These are phyloP conservation scores for Coemansia sp. DNA, from an alignment of 192 early-diverging fungal species.

Conservation along the genomic window DNA sequence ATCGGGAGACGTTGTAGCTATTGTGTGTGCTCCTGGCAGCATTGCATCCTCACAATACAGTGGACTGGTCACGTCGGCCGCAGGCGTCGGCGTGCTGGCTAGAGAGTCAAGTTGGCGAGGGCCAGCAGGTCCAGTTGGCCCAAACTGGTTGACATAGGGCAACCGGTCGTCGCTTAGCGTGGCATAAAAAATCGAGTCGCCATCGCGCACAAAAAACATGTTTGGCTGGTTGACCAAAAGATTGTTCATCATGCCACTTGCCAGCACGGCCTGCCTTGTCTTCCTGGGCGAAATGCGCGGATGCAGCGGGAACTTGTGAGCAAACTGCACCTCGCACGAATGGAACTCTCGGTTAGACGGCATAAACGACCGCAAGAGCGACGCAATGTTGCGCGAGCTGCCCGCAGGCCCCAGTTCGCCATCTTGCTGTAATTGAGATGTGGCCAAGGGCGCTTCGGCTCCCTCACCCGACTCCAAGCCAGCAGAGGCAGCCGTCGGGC, in stretches of 20 bases:
- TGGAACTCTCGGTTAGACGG: constrained; percentile 32
- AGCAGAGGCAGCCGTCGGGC: neutral
- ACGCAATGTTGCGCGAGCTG: constrained; percentile 34
- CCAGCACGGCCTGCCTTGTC: constrained; percentile 34
- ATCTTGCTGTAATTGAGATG: neutral
- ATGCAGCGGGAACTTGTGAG: constrained; percentile 34
- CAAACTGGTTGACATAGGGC: constrained; percentile 36
- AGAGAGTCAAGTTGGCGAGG: constrained; percentile 1
- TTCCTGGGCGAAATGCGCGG: constrained; percentile 24
- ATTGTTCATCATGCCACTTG: constrained; percentile 46
- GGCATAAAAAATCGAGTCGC: constrained; percentile 37
- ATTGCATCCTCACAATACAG: constrained; percentile 4
- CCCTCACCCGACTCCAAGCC: neutral
- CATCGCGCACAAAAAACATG: constrained; percentile 52
- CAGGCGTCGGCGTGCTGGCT: constrained; percentile 11
- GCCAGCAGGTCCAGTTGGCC: neutral
- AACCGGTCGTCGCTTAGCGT: constrained; percentile 24
- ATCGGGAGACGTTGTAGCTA: constrained; percentile 42
- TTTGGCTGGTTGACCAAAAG: constrained; percentile 36
- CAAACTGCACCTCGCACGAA: constrained; percentile 39
- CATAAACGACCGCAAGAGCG: constrained; percentile 28
- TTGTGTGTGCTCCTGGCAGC: constrained; percentile 27
- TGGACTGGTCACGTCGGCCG: constrained; percentile 9
- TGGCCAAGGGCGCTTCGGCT: neutral
- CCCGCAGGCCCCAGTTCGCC: neutral